These are phyloP conservation scores for Thalia dealbata DNA, from an alignment of 176 grass and related monocot species.

Conservation along the genomic window DNA sequence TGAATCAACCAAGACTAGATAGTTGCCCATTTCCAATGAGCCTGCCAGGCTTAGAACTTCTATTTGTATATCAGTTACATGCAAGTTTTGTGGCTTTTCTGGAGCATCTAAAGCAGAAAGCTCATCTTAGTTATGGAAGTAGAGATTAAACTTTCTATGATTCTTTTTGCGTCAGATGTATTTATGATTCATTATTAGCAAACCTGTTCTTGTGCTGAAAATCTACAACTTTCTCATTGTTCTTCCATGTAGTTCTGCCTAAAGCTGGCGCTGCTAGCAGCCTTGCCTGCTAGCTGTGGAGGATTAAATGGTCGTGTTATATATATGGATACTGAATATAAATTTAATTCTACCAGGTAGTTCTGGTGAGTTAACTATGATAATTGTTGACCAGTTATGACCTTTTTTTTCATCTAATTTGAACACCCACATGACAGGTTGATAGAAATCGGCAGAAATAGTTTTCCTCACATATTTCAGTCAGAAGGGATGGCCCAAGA, in stretches of 20 bases:
- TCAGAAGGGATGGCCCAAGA: constrained; percentile 76
- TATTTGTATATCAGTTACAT: not conserved
- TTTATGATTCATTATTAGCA: not conserved
- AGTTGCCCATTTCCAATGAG: not conserved
- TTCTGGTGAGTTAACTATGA: constrained; percentile 2
- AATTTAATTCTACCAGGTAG: constrained; percentile 90
- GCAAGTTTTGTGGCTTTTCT: not conserved
- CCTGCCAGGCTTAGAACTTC: not conserved
- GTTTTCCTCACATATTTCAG: constrained; percentile 86
- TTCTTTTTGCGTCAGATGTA: not conserved
- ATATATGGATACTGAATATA: constrained; percentile 89
- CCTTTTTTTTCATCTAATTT: constrained; percentile 15
- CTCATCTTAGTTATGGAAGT: not conserved
- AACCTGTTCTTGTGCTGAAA: not conserved
- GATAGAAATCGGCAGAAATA: constrained; percentile 78
- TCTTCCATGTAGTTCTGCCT: constrained; percentile 61
- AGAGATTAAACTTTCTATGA: not conserved
- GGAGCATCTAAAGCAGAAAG: not conserved
- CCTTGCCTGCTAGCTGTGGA: constrained; percentile 69
- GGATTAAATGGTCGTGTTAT: constrained; percentile 65
- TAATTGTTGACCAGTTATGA: not conserved
- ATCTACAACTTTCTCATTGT: constrained; percentile 1
- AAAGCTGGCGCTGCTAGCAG: constrained; percentile 71
- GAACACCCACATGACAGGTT: constrained; percentile 34
- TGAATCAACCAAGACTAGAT: not conserved